Conservation (phyloP, 768 basidiomycete species). For the Suillus placidus region DNA sequence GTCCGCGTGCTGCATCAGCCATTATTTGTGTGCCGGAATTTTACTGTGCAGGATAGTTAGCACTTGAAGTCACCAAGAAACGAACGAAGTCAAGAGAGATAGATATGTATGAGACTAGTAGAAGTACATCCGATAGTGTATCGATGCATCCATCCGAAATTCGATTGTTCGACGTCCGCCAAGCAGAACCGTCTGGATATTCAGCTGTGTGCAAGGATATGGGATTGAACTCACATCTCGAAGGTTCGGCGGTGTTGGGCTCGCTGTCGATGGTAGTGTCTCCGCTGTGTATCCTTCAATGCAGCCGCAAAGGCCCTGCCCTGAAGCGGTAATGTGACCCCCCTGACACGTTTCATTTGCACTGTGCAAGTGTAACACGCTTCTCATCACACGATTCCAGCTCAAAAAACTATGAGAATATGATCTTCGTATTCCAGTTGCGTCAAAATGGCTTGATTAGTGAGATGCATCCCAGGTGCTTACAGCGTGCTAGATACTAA, state of each 20-base stretch:
- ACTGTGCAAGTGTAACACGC: conserved; percentile 2
- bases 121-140: conserved; percentile 42
- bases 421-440: background rate
- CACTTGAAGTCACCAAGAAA: conserved; percentile 8
- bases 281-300: conserved; percentile 10
- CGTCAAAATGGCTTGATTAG: background rate
- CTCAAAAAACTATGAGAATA: conserved; percentile 1
- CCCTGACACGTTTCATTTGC: conserved; percentile 19
- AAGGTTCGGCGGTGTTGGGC: conserved; percentile 27
- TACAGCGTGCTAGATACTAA: background rate
- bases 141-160: conserved; percentile 53
- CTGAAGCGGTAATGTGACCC: conserved; percentile 28
- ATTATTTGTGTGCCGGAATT: conserved; percentile 43
- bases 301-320: conserved; percentile 23
- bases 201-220: background rate
- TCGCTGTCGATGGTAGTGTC: conserved; percentile 17
- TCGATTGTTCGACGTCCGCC: background rate
- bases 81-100: background rate
- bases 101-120: background rate
- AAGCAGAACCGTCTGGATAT: background rate
- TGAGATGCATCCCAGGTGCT: background rate
- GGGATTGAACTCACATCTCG: conserved; percentile 41
- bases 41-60: conserved; percentile 34
- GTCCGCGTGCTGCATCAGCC: conserved; percentile 92
- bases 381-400: conserved; percentile 10